These are phyloP conservation scores for Pulveroboletus ravenelii DNA, from an alignment of 768 basidiomycete genomes.

Conservation along the genomic window DNA sequence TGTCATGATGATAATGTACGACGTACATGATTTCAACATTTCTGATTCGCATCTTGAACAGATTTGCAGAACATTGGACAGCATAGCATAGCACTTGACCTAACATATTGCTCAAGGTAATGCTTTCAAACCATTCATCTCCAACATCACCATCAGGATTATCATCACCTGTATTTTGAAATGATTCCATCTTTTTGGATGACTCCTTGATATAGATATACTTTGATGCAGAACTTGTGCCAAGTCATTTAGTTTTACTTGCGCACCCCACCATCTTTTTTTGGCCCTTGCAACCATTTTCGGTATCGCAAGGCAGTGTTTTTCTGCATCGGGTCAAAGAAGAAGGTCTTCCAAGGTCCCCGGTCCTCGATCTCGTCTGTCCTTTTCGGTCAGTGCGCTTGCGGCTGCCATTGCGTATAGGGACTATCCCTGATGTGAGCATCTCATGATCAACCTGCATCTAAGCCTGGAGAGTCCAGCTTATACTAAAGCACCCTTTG, in stretches of 20 bases:
- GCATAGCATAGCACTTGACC: conserved; percentile 14
- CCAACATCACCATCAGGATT: conserved; percentile 3
- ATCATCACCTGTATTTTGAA: neutral
- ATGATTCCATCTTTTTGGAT: neutral
- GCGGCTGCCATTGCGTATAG: neutral
- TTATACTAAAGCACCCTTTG: neutral
- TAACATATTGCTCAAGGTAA: conserved; percentile 15
- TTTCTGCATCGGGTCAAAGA: neutral
- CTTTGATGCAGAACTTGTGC: neutral
- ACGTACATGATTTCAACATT: conserved; percentile 4
- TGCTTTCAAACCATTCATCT: conserved; percentile 5
- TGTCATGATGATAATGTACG: conserved; percentile 3
- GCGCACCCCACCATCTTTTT: neutral
- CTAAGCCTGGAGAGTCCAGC: neutral
- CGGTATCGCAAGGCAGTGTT: neutral
- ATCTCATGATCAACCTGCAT: neutral
- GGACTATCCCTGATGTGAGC: neutral
- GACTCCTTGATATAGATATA: neutral
- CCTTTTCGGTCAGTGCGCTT: neutral
- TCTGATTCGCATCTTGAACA: conserved; percentile 14
- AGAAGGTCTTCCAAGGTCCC: neutral
- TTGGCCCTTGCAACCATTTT: neutral
- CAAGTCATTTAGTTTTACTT: neutral
- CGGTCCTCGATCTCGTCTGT: neutral
- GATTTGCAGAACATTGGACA: conserved; percentile 21